phyloP scores from a whole-genome alignment of 371 early-diverging fungal genomes.

The Encephalitozoon hellem region DNA sequence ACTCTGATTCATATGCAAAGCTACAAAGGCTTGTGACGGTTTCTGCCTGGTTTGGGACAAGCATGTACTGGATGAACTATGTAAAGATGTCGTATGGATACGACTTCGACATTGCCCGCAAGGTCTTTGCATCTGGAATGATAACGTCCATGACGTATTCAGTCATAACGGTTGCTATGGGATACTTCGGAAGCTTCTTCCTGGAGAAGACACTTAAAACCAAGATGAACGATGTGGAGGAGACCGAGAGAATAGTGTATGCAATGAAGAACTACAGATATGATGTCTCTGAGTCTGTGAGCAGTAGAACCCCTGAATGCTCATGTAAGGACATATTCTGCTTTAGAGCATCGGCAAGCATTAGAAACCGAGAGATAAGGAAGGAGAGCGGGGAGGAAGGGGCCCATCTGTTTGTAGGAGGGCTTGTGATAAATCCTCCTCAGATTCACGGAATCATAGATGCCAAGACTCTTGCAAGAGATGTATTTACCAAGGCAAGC shows the following conservation, averaged over 20 bases:
- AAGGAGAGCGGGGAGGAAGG: slow-evolving; percentile 22
- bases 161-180: slow-evolving; percentile 32
- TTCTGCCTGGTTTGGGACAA: slow-evolving; percentile 43
- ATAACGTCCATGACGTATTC: slow-evolving; percentile 43
- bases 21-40: background rate
- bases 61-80: slow-evolving; percentile 41
- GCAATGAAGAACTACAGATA: slow-evolving; percentile 55
- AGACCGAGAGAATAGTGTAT: slow-evolving; percentile 55
- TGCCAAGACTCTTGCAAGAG: slow-evolving; percentile 54
- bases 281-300: slow-evolving; percentile 26
- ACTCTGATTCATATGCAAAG: background rate
- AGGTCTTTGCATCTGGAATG: slow-evolving; percentile 37
- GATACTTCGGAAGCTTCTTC: slow-evolving; percentile 52
- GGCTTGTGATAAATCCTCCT: slow-evolving; percentile 36
- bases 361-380: background rate
- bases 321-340: slow-evolving; percentile 38
- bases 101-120: slow-evolving; percentile 1
- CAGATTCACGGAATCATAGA: slow-evolving; percentile 50
- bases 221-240: slow-evolving; percentile 54
- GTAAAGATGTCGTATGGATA: slow-evolving; percentile 15
- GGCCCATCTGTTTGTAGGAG: background rate
- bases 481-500: slow-evolving; percentile 54
- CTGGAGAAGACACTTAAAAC: slow-evolving; percentile 42
- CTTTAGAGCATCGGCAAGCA: background rate
- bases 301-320: background rate